Conservation (phyloP, 2,329 filamentous ascomycete genomes). For the Diaporthe eres region DNA sequence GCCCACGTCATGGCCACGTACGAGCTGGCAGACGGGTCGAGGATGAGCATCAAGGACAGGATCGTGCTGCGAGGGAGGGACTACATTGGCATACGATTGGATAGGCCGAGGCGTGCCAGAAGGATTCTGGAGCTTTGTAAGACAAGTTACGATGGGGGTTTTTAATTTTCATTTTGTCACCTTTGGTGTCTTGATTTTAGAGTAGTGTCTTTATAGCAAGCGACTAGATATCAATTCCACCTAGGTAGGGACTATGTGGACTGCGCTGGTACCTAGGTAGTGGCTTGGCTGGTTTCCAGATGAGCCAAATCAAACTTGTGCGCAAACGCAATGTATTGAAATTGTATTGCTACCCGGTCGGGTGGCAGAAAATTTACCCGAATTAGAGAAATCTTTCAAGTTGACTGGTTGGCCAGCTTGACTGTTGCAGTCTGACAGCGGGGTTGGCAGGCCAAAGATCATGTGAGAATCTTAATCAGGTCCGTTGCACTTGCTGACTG, state of each 20-base stretch:
- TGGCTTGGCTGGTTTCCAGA: no score
- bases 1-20: constrained; percentile 4
- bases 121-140: neutral
- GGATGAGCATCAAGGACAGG: constrained; percentile 23
- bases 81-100: neutral
- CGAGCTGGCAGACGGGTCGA: neutral
- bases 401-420: neutral
- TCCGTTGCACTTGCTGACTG: neutral
- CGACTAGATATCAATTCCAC: no score
- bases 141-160: neutral
- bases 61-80: neutral
- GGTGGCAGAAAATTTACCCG: no score
- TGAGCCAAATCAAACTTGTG: no score
- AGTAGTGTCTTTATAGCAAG: no score
- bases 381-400: no score
- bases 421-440: neutral
- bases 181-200: no score
- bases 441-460: neutral
- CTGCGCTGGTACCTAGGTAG: no score
- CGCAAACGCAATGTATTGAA: no score
- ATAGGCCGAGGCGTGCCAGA: neutral
- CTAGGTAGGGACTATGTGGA: no score
- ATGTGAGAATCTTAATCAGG: constrained; percentile 6
- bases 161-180: neutral
- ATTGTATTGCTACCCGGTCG: no score